Percentiles rank a stretch among this genome's conserved stretches.
Conservation (phyloP, 345 rosid genomes). For the Noccaea caerulescens region DNA sequence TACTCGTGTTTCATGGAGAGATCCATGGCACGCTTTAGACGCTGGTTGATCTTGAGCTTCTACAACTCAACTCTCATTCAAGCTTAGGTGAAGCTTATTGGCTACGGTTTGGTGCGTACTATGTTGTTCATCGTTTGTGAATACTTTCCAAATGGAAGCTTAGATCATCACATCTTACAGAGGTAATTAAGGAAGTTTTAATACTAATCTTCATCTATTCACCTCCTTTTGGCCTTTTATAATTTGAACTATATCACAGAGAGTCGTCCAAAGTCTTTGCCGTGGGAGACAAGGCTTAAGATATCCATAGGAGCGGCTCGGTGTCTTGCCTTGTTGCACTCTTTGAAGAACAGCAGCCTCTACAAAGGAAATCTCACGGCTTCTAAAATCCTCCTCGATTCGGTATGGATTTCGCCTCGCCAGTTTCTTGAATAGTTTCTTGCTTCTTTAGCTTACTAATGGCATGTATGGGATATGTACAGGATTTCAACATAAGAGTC, state of each 20-base stretch:
- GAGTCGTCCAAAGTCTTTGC: constrained; percentile 17
- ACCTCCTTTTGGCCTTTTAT: background rate
- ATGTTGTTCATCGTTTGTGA: background rate
- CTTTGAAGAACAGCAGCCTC: too few species aligned
- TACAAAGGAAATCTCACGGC: too few species aligned
- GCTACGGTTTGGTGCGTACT: background rate
- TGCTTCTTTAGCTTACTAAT: too few species aligned
- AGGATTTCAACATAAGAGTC: too few species aligned
- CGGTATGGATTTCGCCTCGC: too few species aligned
- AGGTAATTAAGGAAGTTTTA: background rate
- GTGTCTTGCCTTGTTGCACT: too few species aligned
- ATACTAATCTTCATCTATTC: background rate
- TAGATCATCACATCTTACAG: background rate
- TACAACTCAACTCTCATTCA: constrained; percentile 4
- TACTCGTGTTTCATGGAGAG: too few species aligned
- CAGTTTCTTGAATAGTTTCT: too few species aligned
- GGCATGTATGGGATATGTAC: too few species aligned
- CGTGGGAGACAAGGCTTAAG: constrained; percentile 22
- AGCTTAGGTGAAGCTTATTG: constrained; percentile 15
- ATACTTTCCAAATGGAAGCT: constrained; percentile 18
- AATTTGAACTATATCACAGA: background rate
- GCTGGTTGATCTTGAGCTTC: background rate
- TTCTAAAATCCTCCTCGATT: too few species aligned
- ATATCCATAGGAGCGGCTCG: background rate
- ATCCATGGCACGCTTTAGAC: too few species aligned